These are phyloP conservation scores for Puccinia horiana DNA, from an alignment of 1,284 basidiomycete genomes.

Conservation along the genomic window DNA sequence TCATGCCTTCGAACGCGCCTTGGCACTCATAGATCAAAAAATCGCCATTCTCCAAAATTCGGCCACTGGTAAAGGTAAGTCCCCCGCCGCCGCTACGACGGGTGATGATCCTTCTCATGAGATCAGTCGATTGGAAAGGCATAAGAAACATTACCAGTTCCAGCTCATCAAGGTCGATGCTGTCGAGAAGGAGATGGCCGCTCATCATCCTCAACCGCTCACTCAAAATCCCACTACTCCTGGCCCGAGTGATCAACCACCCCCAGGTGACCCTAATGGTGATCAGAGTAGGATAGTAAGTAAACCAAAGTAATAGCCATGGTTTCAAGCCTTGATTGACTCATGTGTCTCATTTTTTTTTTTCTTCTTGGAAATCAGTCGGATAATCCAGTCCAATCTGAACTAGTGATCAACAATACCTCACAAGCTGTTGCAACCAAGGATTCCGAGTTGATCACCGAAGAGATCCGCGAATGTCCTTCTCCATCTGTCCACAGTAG, in stretches of 20 bases:
- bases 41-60: background rate
- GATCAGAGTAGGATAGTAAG: background rate
- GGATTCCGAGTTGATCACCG: background rate
- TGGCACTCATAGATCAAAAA: slow-evolving; percentile 21
- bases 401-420: background rate
- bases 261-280: background rate
- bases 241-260: background rate
- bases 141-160: slow-evolving; percentile 23
- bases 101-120: background rate
- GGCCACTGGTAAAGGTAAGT: background rate
- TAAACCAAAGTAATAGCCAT: background rate
- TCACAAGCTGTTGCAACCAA: background rate
- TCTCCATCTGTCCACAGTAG: background rate
- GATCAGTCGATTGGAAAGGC: background rate
- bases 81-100: background rate
- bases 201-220: background rate
- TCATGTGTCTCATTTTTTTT: background rate
- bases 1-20: slow-evolving; percentile 22
- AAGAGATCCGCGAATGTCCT: slow-evolving; percentile 24
- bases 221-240: background rate
- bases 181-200: background rate
- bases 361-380: background rate
- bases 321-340: background rate
- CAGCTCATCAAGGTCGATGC: slow-evolving; percentile 25
- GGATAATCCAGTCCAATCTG: background rate